phyloP scores from a whole-genome alignment of 441 rosid genomes.

The Omphalea diandra region DNA sequence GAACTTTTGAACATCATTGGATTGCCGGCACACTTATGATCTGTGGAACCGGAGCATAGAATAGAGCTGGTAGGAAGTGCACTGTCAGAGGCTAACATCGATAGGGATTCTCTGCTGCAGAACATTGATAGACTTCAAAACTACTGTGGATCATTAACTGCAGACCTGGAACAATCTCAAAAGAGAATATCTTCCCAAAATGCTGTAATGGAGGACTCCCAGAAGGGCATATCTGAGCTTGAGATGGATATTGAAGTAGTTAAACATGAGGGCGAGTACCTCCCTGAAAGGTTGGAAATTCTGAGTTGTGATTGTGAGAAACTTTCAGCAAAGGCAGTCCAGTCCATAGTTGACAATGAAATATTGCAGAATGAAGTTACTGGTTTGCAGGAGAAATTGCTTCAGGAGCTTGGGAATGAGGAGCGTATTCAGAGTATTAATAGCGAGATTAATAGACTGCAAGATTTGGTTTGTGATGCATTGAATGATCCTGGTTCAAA shows the following conservation, averaged over 20 bases:
- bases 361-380: constrained; percentile 51
- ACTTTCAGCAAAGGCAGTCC: constrained; percentile 42
- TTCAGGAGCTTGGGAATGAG: constrained; percentile 53
- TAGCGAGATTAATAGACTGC: constrained; percentile 56
- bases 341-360: constrained; percentile 61
- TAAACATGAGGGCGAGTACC: constrained; percentile 49
- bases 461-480: constrained; percentile 58
- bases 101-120: constrained; percentile 60
- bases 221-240: constrained; percentile 50
- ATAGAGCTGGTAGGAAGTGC: constrained; percentile 87
- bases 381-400: constrained; percentile 57
- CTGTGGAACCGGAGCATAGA: constrained; percentile 79
- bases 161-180: constrained; percentile 70
- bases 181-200: constrained; percentile 47
- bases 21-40: constrained; percentile 73
- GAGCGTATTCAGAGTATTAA: constrained; percentile 44
- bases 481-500: constrained; percentile 52
- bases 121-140: constrained; percentile 68
- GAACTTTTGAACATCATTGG: constrained; percentile 65
- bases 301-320: constrained; percentile 47
- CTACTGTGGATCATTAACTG: constrained; percentile 56
- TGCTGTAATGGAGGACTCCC: constrained; percentile 68
- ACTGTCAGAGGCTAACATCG: constrained; percentile 66
- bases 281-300: constrained; percentile 64
- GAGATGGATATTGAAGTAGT: constrained; percentile 56